Conservation (phyloP, 305 asterid genomes). For the Fraxinus platypoda region DNA sequence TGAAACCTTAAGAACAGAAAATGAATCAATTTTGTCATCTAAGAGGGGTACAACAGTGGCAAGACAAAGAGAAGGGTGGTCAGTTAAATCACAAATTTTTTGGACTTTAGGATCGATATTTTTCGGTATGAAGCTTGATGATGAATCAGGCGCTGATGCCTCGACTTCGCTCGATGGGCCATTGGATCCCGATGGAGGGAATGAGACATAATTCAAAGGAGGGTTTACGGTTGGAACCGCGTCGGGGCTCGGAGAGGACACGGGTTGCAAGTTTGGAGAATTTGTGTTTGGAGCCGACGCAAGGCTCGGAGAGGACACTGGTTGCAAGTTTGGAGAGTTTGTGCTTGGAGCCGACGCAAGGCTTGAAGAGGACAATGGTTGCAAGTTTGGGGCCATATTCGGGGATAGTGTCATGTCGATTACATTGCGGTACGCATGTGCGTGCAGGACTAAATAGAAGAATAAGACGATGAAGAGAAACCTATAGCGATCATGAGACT, state of each 20-base stretch:
- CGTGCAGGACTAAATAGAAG: not conserved
- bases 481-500: not conserved
- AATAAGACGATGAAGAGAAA: not conserved
- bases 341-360: not conserved
- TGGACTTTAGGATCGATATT: not conserved
- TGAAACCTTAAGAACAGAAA: constrained; percentile 12
- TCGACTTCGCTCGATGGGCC: not conserved
- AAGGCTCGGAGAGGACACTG: not conserved
- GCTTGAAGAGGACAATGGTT: not conserved
- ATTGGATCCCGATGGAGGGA: not conserved
- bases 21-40: not conserved
- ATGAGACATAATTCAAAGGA: not conserved
- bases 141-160: not conserved
- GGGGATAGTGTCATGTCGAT: not conserved
- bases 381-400: not conserved
- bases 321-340: not conserved
- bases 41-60: constrained; percentile 25
- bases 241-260: not conserved
- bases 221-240: not conserved
- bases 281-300: not conserved
- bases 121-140: not conserved
- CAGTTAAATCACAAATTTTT: constrained; percentile 32
- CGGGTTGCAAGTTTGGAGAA: not conserved
- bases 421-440: not conserved
- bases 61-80: constrained; percentile 32